Percentiles rank a stretch among this genome's conserved stretches.
Evolutionary conservation across 306 rosid species (phyloP).

Genomic region (Acacia crassicarpa): DNA sequence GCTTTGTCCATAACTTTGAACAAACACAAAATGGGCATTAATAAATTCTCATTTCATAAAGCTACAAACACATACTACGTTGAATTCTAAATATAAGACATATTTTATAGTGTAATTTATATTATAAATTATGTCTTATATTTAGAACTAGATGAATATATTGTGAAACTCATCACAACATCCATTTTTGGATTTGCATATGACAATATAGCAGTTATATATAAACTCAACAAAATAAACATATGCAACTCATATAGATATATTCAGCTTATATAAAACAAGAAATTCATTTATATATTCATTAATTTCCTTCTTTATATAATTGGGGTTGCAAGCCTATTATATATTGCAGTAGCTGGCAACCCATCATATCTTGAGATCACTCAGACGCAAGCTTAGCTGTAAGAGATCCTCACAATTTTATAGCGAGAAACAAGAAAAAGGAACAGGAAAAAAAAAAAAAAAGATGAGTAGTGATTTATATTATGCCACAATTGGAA

Average conservation of each 20-base stretch:
- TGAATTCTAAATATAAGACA: too few relatives aligned
- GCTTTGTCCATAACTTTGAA: background rate
- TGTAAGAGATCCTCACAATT: background rate
- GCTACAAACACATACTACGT: background rate
- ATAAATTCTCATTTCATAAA: background rate
- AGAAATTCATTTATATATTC: background rate
- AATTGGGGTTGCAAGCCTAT: background rate
- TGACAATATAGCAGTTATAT: background rate
- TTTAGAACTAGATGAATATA: too few relatives aligned
- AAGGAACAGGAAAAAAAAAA: too few relatives aligned
- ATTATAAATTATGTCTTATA: too few relatives aligned
- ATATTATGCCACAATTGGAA: background rate
- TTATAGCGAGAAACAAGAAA: background rate
- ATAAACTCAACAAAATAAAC: too few relatives aligned
- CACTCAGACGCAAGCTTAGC: background rate
- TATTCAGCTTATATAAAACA: background rate
- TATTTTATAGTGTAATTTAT: too few relatives aligned
- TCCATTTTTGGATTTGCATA: background rate
- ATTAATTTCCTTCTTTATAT: background rate
- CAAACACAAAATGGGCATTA: background rate
- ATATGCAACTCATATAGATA: background rate
- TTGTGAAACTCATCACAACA: background rate
- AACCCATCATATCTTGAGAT: background rate
- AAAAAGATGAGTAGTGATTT: background rate
- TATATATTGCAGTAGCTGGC: background rate